A percentile compares a stretch with the other conserved stretches of the same genome.
Conservation (phyloP, 352 stramenopile species). For the Pythium apleroticum region DNA sequence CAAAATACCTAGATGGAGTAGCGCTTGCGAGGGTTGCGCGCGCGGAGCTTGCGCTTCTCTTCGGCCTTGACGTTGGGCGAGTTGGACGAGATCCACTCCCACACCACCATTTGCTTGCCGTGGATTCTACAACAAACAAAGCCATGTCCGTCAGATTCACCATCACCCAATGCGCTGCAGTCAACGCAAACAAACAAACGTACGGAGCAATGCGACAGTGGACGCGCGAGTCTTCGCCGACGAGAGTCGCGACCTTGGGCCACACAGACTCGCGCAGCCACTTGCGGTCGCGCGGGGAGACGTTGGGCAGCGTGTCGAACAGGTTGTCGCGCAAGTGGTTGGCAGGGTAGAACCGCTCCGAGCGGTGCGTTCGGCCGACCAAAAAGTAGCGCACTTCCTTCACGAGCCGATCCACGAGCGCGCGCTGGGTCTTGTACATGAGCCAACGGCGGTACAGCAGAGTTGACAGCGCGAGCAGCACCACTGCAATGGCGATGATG, state of each 20-base stretch:
- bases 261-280: conserved; percentile 59
- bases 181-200: conserved; percentile 11
- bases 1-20: conserved; percentile 28
- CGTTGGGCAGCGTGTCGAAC: conserved; percentile 39
- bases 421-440: conserved; percentile 44
- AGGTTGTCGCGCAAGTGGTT: conserved; percentile 64
- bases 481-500: conserved; percentile 34
- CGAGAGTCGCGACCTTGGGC: conserved; percentile 52
- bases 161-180: background rate
- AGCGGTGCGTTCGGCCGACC: conserved; percentile 37
- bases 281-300: conserved; percentile 41
- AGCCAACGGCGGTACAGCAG: conserved; percentile 36
- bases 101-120: conserved; percentile 50
- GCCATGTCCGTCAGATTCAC: background rate
- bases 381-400: conserved; percentile 72
- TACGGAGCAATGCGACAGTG: conserved; percentile 43
- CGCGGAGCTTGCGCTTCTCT: conserved; percentile 12
- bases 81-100: conserved; percentile 59
- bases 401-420: conserved; percentile 58
- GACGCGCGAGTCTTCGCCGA: conserved; percentile 62
- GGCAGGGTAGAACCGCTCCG: conserved; percentile 49
- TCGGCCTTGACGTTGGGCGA: conserved; percentile 32
- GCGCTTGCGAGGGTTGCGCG: conserved; percentile 23
- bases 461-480: conserved; percentile 28
- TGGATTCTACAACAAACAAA: conserved; percentile 19